phyloP scores from a whole-genome alignment of 1,284 basidiomycete genomes.

The Microbotryum intermedium region DNA sequence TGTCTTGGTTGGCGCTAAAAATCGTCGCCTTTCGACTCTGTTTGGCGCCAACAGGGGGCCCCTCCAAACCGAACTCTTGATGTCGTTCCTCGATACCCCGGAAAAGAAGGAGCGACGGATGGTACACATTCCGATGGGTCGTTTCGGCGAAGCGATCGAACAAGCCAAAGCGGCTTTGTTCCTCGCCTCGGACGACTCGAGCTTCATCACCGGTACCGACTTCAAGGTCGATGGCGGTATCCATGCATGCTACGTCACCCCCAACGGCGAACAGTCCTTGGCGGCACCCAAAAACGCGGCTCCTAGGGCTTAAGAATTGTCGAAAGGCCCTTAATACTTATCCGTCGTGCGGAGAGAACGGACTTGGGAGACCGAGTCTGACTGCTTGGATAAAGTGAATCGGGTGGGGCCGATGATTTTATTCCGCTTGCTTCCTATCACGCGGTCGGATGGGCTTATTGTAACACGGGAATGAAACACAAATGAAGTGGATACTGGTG shows the following conservation, averaged over 20 bases:
- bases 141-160: conserved; percentile 93
- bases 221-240: conserved; percentile 90
- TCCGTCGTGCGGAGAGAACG: no score
- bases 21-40: not conserved
- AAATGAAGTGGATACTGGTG: no score
- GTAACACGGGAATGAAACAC: no score
- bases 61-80: conserved; percentile 83
- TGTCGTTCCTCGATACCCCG: conserved; percentile 95
- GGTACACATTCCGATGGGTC: conserved; percentile 89
- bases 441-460: no score
- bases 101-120: conserved; percentile 88
- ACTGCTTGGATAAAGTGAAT: no score
- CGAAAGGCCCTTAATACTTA: no score
- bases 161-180: conserved; percentile 66
- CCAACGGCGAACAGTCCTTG: conserved; percentile 20
- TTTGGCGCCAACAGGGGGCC: conserved; percentile 56
- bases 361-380: no score
- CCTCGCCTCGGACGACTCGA: conserved; percentile 44
- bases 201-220: conserved; percentile 54
- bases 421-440: no score
- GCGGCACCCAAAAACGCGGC: conserved; percentile 18
- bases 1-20: not conserved
- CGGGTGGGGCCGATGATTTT: no score
- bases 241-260: conserved; percentile 68
- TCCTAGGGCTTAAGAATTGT: not conserved